phyloP scores from a whole-genome alignment of 2,329 filamentous ascomycete genomes.

The Paraphoma chrysanthemicola region DNA sequence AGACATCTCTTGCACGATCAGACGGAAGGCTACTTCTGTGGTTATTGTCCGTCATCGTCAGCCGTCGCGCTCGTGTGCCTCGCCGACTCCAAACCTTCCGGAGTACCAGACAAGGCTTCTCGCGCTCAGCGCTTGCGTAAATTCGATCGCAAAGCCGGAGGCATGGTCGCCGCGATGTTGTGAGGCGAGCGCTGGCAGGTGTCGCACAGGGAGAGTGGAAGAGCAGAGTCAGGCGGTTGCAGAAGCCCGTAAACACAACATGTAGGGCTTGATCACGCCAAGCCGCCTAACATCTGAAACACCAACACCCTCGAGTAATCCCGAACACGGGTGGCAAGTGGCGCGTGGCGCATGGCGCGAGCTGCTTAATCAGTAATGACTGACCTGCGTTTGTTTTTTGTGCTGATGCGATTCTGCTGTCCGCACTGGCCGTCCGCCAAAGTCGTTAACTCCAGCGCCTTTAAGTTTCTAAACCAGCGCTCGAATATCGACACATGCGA shows the following conservation, averaged over 20 bases:
- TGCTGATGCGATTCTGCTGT: no score
- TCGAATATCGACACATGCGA: no score
- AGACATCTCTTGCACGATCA: conserved; percentile 24
- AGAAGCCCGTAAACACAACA: neutral
- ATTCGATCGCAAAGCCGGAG: conserved; percentile 3
- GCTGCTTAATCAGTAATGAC: no score
- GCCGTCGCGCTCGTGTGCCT: neutral
- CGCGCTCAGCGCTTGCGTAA: conserved; percentile 18
- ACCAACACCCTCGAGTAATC: neutral
- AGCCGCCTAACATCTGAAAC: conserved; percentile 10
- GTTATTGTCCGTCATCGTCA: conserved; percentile 31
- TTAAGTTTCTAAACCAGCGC: no score
- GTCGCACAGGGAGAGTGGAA: conserved; percentile 5
- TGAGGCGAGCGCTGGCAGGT: neutral
- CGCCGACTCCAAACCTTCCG: conserved; percentile 13
- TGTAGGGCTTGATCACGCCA: conserved; percentile 7
- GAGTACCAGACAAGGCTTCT: neutral
- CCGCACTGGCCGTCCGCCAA: no score
- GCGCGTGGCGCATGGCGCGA: no score
- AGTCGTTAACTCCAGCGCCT: no score
- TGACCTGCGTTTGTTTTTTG: no score
- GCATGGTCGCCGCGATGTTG: conserved; percentile 15
- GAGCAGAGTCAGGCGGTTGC: neutral
- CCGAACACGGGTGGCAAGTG: neutral
- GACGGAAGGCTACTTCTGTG: conserved; percentile 26